Conservation (phyloP, 2,329 filamentous ascomycete genomes). For the Phialemonium atrogriseum region DNA sequence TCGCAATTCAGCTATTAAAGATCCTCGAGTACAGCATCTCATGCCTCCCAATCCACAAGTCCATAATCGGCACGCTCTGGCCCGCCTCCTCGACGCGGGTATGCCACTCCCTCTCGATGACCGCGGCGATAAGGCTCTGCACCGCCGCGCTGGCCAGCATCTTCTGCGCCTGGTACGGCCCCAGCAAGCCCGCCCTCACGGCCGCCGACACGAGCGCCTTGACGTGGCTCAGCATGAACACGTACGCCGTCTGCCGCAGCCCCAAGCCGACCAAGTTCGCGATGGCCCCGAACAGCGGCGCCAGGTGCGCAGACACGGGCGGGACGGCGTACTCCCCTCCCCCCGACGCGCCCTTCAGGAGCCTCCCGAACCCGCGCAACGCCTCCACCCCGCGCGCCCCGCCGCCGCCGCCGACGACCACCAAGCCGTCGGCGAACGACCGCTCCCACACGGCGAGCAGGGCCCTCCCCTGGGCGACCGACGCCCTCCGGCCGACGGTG, state of each 20-base stretch:
- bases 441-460: conserved; percentile 70
- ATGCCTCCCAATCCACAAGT: conserved; percentile 76
- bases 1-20: conserved; percentile 61
- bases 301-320: conserved; percentile 56
- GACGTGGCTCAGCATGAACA: conserved; percentile 69
- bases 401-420: conserved; percentile 6
- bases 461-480: conserved; percentile 66
- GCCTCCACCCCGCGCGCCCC: neutral
- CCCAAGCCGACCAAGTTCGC: conserved; percentile 52
- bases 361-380: conserved; percentile 22
- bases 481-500: conserved; percentile 69
- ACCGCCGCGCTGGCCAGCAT: conserved; percentile 56
- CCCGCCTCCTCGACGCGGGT: conserved; percentile 57
- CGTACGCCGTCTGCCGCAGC: conserved; percentile 57
- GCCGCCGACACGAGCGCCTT: conserved; percentile 70
- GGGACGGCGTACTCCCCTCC: conserved; percentile 13
- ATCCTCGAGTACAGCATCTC: conserved; percentile 79
- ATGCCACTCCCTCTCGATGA: conserved; percentile 53
- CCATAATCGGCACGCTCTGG: conserved; percentile 68
- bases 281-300: conserved; percentile 62
- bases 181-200: conserved; percentile 68
- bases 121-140: conserved; percentile 45
- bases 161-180: conserved; percentile 71
- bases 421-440: conserved; percentile 41
- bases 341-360: conserved; percentile 16